A percentile compares a stretch with the other conserved stretches of the same genome.
phyloP scores from a whole-genome alignment of 2,329 filamentous ascomycete species.

The Clonostachys chloroleuca region DNA sequence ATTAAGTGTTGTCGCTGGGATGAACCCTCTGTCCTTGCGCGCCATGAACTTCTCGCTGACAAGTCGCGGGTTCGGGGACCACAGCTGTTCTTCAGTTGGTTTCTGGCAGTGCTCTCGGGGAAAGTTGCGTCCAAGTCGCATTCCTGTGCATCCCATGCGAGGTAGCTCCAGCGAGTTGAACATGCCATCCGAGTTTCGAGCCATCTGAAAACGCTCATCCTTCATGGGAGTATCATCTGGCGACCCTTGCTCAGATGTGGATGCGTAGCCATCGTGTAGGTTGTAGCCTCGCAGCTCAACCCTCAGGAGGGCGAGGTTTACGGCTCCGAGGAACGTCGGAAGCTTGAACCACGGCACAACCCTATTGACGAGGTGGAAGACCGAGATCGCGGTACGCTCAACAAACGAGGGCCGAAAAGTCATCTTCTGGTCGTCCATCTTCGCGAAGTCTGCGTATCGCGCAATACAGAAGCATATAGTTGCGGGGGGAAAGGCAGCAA shows the following conservation, averaged over 20 bases:
- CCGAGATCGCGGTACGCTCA: conserved; percentile 17
- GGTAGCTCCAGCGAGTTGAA: conserved; percentile 33
- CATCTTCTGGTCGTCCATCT: background rate
- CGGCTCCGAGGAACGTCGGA: conserved; percentile 27
- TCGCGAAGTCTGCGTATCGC: background rate
- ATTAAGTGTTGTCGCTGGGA: conserved; percentile 37
- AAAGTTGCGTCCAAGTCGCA: conserved; percentile 39
- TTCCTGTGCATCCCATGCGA: conserved; percentile 36
- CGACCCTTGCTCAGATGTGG: conserved; percentile 22
- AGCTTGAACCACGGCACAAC: conserved; percentile 34
- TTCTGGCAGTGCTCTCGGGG: conserved; percentile 23
- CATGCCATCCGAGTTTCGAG: conserved; percentile 35
- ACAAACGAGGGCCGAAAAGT: conserved; percentile 16
- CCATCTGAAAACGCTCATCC: conserved; percentile 21
- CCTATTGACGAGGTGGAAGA: conserved; percentile 31
- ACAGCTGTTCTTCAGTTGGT: conserved; percentile 32
- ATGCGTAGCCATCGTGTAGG: conserved; percentile 31
- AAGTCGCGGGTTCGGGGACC: conserved; percentile 34
- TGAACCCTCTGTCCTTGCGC: conserved; percentile 26
- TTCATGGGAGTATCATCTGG: conserved; percentile 15
- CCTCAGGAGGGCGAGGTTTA: conserved; percentile 33
- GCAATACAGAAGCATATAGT: background rate
- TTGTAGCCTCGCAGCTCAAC: conserved; percentile 36
- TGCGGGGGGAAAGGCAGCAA: too few relatives aligned
- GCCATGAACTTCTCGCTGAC: conserved; percentile 35